phyloP scores from a whole-genome alignment of 176 grass and related monocot species.

The Sorghum bicolor region Sorghum_bicolor_NCBIv3 NC_012871.2:60324501-60325000 shows the following conservation, averaged over 20 bases:
- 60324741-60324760: conserved; percentile 65
- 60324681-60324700: conserved; percentile 79
- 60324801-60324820: conserved; percentile 45
- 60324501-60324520: conserved; percentile 39
- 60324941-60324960: conserved; percentile 57
- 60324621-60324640: conserved; percentile 64
- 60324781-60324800: conserved; percentile 61
- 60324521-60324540: conserved; percentile 45
- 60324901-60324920: conserved; percentile 45
- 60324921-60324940: conserved; percentile 66
- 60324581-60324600: conserved; percentile 50
- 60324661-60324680: conserved; percentile 41
- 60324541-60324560: conserved; percentile 69
- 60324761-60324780: conserved; percentile 90
- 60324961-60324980: conserved; percentile 61
- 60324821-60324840: conserved; percentile 48
- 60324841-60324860: conserved; percentile 50
- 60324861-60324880: conserved; percentile 73
- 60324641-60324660: conserved; percentile 32
- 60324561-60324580: conserved; percentile 98
- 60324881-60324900: conserved; percentile 26
- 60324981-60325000: conserved; percentile 49
- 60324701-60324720: conserved; percentile 52
- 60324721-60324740: conserved; percentile 9
- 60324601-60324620: conserved; percentile 51